phyloP scores from a whole-genome alignment of 306 rosid genomes.

The Nissolia schottii region DNA sequence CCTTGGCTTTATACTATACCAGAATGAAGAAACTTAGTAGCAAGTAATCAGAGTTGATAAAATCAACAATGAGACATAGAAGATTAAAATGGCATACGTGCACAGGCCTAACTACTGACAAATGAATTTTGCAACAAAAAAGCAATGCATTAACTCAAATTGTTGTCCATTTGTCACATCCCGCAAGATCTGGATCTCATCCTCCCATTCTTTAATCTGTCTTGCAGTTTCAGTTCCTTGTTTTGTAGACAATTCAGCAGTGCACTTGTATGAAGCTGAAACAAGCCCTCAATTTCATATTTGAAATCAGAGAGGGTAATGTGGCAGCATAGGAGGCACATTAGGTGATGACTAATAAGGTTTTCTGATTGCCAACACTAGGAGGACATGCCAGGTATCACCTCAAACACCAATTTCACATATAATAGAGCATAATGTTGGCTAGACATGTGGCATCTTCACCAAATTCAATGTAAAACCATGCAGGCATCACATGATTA shows the following conservation, averaged over 20 bases:
- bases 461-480: conserved; percentile 27
- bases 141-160: neutral
- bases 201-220: neutral
- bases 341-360: conserved; percentile 24
- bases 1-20: neutral
- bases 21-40: neutral
- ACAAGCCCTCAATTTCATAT: neutral
- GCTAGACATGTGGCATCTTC: conserved; percentile 32
- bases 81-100: conserved; percentile 35
- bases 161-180: conserved; percentile 15
- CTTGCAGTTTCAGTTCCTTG: conserved; percentile 11
- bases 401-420: conserved; percentile 3
- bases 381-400: conserved; percentile 28
- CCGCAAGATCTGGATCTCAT: neutral
- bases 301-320: conserved; percentile 10
- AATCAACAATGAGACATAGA: conserved; percentile 15
- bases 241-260: conserved; percentile 24
- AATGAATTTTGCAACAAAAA: neutral
- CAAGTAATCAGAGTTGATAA: neutral
- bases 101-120: neutral
- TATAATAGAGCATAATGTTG: conserved; percentile 25
- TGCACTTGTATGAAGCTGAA: neutral
- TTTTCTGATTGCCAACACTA: conserved; percentile 18
- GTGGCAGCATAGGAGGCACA: conserved; percentile 42
- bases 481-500: conserved; percentile 41